A percentile compares a stretch with the other conserved stretches of the same genome.
phyloP scores from a whole-genome alignment of 805 yeast species.

The Cyberlindnera maclurae region DNA sequence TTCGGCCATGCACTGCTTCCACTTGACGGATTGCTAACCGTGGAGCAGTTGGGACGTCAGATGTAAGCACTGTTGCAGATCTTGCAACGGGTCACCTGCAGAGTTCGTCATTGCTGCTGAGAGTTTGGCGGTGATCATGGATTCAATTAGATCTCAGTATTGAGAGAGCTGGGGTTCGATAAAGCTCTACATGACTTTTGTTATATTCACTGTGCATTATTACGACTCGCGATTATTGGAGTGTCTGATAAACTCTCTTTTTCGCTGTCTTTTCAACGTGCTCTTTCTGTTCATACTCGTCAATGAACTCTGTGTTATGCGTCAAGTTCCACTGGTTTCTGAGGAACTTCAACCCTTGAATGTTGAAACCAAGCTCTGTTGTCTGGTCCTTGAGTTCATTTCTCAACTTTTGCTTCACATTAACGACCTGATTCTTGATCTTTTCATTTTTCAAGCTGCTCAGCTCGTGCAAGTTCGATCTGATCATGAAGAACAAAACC shows the following conservation, averaged over 20 bases:
- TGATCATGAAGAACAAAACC: constrained; percentile 66
- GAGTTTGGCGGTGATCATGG: too few species aligned
- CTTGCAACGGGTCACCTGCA: too few species aligned
- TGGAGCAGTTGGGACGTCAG: too few species aligned
- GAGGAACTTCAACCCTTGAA: constrained; percentile 72
- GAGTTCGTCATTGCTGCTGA: too few species aligned
- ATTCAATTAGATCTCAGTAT: too few species aligned
- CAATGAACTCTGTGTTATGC: constrained; percentile 70
- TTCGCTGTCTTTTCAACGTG: constrained; percentile 48
- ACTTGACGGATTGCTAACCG: too few species aligned
- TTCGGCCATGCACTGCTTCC: too few species aligned
- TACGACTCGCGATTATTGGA: constrained; percentile 18
- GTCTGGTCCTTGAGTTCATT: constrained; percentile 42
- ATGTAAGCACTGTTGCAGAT: too few species aligned
- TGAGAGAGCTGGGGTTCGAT: too few species aligned
- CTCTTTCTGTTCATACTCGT: constrained; percentile 50
- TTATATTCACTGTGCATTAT: too few species aligned
- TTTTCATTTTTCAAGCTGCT: constrained; percentile 57
- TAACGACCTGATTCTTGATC: constrained; percentile 56
- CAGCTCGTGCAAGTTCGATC: constrained; percentile 72
- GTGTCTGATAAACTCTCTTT: constrained; percentile 69
- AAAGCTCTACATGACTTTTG: too few species aligned
- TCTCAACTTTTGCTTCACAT: constrained; percentile 59
- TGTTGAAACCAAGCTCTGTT: constrained; percentile 70
- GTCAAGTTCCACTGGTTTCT: constrained; percentile 71